Conservation (phyloP, 495 filamentous ascomycete genomes). For the Delitschia confertaspora region DNA sequence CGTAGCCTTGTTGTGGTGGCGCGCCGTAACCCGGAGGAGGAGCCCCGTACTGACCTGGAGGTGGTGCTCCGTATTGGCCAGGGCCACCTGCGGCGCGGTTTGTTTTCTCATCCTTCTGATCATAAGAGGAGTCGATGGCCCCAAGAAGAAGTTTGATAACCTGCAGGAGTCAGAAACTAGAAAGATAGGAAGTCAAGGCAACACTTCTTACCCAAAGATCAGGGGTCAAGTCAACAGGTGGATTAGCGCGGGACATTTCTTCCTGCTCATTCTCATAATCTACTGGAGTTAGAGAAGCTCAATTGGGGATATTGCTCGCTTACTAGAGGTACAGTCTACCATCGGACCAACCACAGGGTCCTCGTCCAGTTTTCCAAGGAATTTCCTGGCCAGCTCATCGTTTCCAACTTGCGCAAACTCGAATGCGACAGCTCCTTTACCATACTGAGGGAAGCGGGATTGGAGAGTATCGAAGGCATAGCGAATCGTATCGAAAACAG, state of each 20-base stretch:
- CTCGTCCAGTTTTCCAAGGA: conserved; percentile 53
- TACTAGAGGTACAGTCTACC: conserved; percentile 68
- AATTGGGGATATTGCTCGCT: conserved; percentile 21
- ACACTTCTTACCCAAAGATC: conserved; percentile 50
- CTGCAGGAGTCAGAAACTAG: conserved; percentile 27
- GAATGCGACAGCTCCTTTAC: conserved; percentile 50
- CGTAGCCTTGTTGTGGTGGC: conserved; percentile 6
- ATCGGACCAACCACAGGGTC: conserved; percentile 53
- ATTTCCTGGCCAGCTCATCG: conserved; percentile 55
- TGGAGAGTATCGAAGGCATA: conserved; percentile 41
- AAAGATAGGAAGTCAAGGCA: neutral
- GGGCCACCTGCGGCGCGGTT: conserved; percentile 19
- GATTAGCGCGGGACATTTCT: conserved; percentile 50
- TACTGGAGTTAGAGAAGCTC: conserved; percentile 26
- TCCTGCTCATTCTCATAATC: conserved; percentile 60
- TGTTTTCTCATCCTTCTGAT: conserved; percentile 54
- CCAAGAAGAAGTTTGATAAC: conserved; percentile 63
- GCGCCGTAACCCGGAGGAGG: conserved; percentile 29
- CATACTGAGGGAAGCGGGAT: conserved; percentile 40
- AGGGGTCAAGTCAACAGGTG: conserved; percentile 51
- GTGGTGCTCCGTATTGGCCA: conserved; percentile 28
- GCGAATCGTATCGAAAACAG: conserved; percentile 45
- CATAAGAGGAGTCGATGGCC: conserved; percentile 57
- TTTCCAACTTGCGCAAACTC: conserved; percentile 70
- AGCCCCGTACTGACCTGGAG: conserved; percentile 31